Percentiles rank a stretch among this genome's conserved stretches.
Conservation (phyloP, 306 rosid genomes). For the Lathyrus sativus region DNA sequence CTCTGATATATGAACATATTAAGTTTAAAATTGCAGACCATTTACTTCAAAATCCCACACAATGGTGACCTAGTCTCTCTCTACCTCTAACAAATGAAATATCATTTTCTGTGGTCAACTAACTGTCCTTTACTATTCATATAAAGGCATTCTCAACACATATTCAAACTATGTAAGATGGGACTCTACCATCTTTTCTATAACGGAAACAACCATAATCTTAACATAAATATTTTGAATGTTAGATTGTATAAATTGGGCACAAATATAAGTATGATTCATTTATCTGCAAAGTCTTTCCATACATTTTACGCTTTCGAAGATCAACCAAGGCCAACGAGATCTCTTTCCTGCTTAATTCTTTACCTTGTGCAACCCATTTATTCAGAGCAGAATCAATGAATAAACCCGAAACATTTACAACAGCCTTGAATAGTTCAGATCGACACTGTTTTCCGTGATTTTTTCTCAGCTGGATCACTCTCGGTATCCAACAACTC, state of each 20-base stretch:
- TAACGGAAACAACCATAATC: not conserved
- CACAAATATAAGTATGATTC: constrained; percentile 1
- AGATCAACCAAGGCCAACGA: constrained; percentile 47
- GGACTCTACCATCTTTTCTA: no score
- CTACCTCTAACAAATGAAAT: no score
- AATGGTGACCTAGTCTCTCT: no score
- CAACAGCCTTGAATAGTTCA: constrained; percentile 54
- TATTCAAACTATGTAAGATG: no score
- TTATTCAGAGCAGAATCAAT: constrained; percentile 53
- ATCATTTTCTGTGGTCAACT: no score
- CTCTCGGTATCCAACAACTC: constrained; percentile 50
- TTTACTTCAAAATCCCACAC: no score
- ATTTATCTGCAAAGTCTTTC: constrained; percentile 80
- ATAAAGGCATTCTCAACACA: no score
- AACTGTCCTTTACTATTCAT: no score
- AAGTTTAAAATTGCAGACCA: no score
- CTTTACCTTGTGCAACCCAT: constrained; percentile 74
- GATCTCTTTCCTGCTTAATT: constrained; percentile 52
- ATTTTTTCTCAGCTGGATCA: constrained; percentile 37
- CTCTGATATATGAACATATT: no score
- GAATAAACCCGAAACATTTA: constrained; percentile 43
- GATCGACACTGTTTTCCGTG: constrained; percentile 25
- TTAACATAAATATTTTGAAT: not conserved
- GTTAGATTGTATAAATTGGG: constrained; percentile 9
- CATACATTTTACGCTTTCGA: constrained; percentile 62